phyloP scores from a whole-genome alignment of 768 basidiomycete genomes.

The Postia placenta region DNA sequence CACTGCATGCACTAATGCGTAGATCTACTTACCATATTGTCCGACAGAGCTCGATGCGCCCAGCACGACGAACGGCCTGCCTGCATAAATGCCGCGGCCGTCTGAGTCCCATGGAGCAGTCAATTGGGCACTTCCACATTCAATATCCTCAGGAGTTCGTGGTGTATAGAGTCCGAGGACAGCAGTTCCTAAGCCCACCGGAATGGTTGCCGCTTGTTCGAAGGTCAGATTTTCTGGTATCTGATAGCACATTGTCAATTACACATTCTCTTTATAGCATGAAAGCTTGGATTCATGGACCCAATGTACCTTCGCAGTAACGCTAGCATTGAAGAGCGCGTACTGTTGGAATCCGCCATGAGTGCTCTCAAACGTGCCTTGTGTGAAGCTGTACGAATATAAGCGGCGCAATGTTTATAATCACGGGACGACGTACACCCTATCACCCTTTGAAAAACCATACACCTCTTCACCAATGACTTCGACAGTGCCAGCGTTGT shows the following conservation, averaged over 20 bases:
- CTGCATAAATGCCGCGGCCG: constrained; percentile 24
- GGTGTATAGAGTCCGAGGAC: constrained; percentile 8
- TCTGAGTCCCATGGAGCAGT: constrained; percentile 21
- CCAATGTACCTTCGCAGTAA: constrained; percentile 18
- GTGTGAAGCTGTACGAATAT: background rate
- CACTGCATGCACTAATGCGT: too few species aligned
- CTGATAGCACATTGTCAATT: constrained; percentile 19
- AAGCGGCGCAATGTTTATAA: too few species aligned
- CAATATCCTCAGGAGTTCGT: background rate
- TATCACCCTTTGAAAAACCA: constrained; percentile 22
- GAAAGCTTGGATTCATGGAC: constrained; percentile 21
- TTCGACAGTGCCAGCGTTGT: constrained; percentile 27
- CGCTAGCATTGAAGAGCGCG: constrained; percentile 12
- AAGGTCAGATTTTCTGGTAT: constrained; percentile 31
- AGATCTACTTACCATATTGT: constrained; percentile 22
- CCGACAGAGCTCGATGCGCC: constrained; percentile 25
- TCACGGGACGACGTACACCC: constrained; percentile 17
- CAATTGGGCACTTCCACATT: constrained; percentile 19
- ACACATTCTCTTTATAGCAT: constrained; percentile 14
- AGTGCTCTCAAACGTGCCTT: constrained; percentile 2
- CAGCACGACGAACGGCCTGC: constrained; percentile 24
- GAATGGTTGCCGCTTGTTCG: constrained; percentile 35
- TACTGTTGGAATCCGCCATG: constrained; percentile 18
- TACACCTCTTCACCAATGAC: constrained; percentile 21
- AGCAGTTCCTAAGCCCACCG: constrained; percentile 28